These are phyloP conservation scores for Populus hybrid DNA, from an alignment of 441 rosid genomes.

Conservation along the genomic window DNA sequence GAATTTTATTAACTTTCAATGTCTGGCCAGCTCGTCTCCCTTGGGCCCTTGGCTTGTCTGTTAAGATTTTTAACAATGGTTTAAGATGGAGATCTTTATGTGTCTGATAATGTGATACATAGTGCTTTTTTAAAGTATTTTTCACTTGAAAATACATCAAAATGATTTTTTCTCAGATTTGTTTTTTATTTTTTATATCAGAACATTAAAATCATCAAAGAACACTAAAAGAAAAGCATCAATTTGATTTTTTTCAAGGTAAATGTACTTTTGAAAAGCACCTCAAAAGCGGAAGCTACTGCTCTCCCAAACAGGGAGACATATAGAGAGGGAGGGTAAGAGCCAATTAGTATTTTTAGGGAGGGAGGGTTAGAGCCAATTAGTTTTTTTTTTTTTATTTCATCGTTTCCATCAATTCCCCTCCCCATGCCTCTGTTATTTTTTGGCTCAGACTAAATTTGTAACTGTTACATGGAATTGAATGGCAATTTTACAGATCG, in stretches of 20 bases:
- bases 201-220: too few species aligned
- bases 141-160: too few species aligned
- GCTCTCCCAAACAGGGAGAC: too few species aligned
- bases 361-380: not conserved
- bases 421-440: not conserved
- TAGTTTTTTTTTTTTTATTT: too few species aligned
- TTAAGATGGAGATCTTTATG: not conserved
- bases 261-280: too few species aligned
- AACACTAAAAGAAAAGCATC: too few species aligned
- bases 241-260: too few species aligned
- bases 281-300: too few species aligned
- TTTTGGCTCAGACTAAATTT: not conserved
- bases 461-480: not conserved
- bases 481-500: conserved; percentile 42
- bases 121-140: too few species aligned
- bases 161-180: too few species aligned
- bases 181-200: too few species aligned
- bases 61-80: not conserved
- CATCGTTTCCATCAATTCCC: not conserved
- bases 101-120: too few species aligned
- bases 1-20: not conserved
- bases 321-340: not conserved
- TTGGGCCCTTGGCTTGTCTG: not conserved
- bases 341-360: not conserved
- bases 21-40: not conserved